Base-by-base conservation (phyloP, 768 basidiomycete genomes). In the Leccinellum rugosiceps region DNA sequence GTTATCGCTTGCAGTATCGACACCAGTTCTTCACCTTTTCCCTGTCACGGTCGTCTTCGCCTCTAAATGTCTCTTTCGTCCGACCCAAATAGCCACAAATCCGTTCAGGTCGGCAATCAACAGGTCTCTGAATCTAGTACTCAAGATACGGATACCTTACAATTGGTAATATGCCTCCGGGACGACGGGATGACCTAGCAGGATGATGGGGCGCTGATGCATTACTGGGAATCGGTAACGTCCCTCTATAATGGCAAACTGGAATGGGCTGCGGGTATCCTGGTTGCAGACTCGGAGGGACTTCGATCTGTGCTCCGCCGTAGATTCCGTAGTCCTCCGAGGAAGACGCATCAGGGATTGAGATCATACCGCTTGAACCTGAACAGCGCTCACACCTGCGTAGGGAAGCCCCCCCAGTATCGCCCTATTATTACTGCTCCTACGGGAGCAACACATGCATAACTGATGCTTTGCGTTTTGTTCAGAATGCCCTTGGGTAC, bases 341-440 rank as follows among this genome's bases (percentile, higher is more conserved):
- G 61, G 55, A 65, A 15, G 72, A 71, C 54, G 70, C 74, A 73
- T 74, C 75, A 73, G 76, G 83, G 91, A 75, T 92, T 94, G 92
- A 95, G 93, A 94, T 90, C 58, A 94, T 84, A 94, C 92, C 92
- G 93, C 86, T 84, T 75, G 90, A 94, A 94, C 92, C 91, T 94
- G 93, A 91, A 82, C 88, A 92, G 91, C 81, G 89, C 84, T 92
- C 82, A 93, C 81, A 92, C 90, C 90, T 92, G 92, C 93, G 92
- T 91, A 93, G 92, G 91, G 91, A 94, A 91, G 88, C 88, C 88
- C 78, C n/a, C 79, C 41, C 83, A 88, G 88, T 83, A 78, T 87
- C 76, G 65, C 72, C 76, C 75, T 74, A 70, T 72, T 71, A 68
- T 71, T 68, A 62, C 70, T 75, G 73, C 76, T 72, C 65, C 71